These are phyloP conservation scores for Sarocladiaceae sp. DNA, from an alignment of 2,329 filamentous ascomycete genomes.

Conservation along the genomic window DNA sequence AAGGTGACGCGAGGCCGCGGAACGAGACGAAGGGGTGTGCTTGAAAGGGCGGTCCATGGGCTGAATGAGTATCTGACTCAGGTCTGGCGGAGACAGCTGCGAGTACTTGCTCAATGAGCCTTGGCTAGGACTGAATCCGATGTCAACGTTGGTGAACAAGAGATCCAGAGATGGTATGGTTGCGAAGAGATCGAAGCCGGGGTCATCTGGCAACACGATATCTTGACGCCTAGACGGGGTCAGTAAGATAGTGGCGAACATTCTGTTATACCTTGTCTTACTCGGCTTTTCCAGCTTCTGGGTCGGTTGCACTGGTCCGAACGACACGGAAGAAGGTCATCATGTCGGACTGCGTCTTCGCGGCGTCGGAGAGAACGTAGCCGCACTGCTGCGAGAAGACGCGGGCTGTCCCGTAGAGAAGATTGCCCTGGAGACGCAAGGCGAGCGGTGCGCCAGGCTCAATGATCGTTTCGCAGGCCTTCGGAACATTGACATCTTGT, in stretches of 20 bases:
- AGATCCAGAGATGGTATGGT: conserved; percentile 26
- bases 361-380: conserved; percentile 77
- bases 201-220: conserved; percentile 75
- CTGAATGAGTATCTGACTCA: conserved; percentile 13
- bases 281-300: conserved; percentile 65
- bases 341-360: conserved; percentile 70
- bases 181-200: conserved; percentile 52
- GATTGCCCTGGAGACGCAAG: conserved; percentile 78
- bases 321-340: conserved; percentile 56
- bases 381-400: conserved; percentile 83
- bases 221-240: conserved; percentile 57
- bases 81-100: conserved; percentile 35
- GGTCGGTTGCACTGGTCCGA: conserved; percentile 54
- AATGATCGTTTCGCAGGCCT: conserved; percentile 84
- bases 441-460: conserved; percentile 79
- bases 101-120: conserved; percentile 31
- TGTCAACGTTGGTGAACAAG: conserved; percentile 28
- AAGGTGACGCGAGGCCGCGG: conserved; percentile 23
- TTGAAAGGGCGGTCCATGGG: no score
- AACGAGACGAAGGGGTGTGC: no score
- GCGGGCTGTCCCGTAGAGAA: conserved; percentile 78
- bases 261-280: conserved; percentile 31
- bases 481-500: conserved; percentile 76
- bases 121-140: conserved; percentile 28
- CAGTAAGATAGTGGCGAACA: conserved; percentile 8